These are phyloP conservation scores for Canavalia gladiata DNA, from an alignment of 306 rosid species.

Conservation along the genomic window DNA sequence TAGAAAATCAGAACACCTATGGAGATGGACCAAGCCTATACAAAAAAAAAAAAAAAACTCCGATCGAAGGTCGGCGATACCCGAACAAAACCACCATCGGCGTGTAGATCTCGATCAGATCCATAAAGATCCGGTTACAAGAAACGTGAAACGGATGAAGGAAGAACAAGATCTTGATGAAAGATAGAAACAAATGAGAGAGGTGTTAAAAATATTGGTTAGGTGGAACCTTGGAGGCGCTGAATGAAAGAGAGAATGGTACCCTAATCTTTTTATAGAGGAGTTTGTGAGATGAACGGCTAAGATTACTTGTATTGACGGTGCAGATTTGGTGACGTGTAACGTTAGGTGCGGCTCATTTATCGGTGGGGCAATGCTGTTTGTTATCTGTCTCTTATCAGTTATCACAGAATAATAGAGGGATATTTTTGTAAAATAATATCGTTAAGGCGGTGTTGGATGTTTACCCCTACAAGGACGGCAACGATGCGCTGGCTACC, in stretches of 20 bases:
- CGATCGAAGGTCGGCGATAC: background rate
- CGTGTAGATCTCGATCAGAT: slow-evolving; percentile 46
- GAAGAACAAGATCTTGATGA: background rate
- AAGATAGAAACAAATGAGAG: accelerated
- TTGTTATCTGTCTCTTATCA: background rate
- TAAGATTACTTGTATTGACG: slow-evolving; percentile 44
- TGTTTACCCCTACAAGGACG: slow-evolving; percentile 28
- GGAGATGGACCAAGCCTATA: background rate
- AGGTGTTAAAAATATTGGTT: too few relatives aligned
- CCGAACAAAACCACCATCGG: background rate
- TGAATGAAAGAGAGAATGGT: background rate
- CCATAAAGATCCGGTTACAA: background rate
- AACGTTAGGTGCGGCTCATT: slow-evolving; percentile 40
- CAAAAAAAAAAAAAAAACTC: background rate
- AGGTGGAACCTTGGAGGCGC: background rate
- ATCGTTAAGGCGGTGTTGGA: background rate
- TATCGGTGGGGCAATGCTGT: background rate
- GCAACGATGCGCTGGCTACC: slow-evolving; percentile 36
- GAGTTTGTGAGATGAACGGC: slow-evolving; percentile 44
- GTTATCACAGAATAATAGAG: background rate
- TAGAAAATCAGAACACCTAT: background rate
- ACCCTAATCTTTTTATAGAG: slow-evolving; percentile 44
- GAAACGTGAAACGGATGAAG: accelerated
- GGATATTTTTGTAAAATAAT: slow-evolving; percentile 28
- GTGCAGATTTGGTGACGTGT: slow-evolving; percentile 47